Base-by-base conservation (phyloP, 139 green algal genomes). In the Chlorella sp. region DNA sequence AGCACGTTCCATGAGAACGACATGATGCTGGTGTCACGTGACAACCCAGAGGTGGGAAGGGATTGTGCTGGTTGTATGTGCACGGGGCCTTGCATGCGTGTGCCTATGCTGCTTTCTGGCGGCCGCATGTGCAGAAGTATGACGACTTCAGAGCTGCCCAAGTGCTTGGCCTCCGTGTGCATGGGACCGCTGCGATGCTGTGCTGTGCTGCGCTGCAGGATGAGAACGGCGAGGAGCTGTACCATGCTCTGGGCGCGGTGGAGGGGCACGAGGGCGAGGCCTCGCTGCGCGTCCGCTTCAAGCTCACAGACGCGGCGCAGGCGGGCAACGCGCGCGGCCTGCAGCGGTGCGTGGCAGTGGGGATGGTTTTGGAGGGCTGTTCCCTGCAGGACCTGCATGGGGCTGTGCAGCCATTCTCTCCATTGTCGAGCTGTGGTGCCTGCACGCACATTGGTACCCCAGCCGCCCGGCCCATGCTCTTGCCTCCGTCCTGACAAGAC, bases 1-100 rank as follows among this genome's bases (percentile, higher is more conserved):
- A 65, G 85, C 26, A 32, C 83, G 12, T 94, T 93, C 62, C 81
- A 51, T 5, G 92, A 97, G 41, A 98, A 97, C 82, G 95, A 98
- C 90, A 86, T 98, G 44, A 63, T 98, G 55, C 86, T 98, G 38
- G 64, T 98, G 3, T 93, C 87, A 62, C 93, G 93, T 73, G 92
- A 96, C n/a, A 89, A 97, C 87, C 94, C 96, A 11, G 85, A 92
- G 68, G 85, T 91, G 44, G 2, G 23, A 18, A 32, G 60, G 1
- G 6, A 51, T 51, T 51, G 44, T 51, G 6, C 6, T 51, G 6
- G 44, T 51, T 51, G 6, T 51, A 12, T 67, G n/a, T n/a, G n/a
- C n/a, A n/a, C n/a, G n/a, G n/a, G n/a, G n/a, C n/a, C n/a, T n/a
- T n/a, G n/a, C n/a, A n/a, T n/a, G n/a, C n/a, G n/a, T n/a, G n/a